Evolutionary conservation across 108 stramenopile species (phyloP), one percentile per base, ranked within the genome.

Genomic region (Pelagomonas calceolata): DNA sequence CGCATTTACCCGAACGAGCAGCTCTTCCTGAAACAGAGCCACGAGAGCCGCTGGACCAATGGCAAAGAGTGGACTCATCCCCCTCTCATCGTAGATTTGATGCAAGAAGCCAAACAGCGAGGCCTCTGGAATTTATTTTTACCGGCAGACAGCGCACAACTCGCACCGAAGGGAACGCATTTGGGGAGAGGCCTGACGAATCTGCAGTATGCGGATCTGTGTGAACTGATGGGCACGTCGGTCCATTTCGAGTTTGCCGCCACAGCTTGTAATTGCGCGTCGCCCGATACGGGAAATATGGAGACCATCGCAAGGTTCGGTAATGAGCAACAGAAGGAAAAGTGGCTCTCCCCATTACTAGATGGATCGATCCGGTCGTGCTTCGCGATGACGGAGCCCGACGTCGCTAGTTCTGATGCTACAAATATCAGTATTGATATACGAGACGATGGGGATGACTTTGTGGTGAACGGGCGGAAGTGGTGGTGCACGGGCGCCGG

Each of bases 211-310:
- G 94, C 91, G 4, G 84, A 85, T 32, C 66, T 93, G 32, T 88
- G 87, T 64, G 94, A 97, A 83, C 69, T 87, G 65, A 93, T 95
- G 92, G 97, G 97, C 43, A 76, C 84, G 29, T 84, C 85, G 37
- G 21, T 60, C 21, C 51, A 26, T 3, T 70, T 85, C 0, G 76
- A 82, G 30, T 68, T 97, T 30, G 93, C 92, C 0, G 82, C 93
- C 67, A 89, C 93, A 82, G 88, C 88, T n/a, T 95, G 91, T 82
- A 97, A 97, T 78, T 95, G 92, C 74, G 82, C 82, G 43, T 94
- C 97, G 45, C 97, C 97, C 4, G 95, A 98, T 72, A 96, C 97
- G 17, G 97, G 97, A 17, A 98, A 98, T 81, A 98, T 98, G 97
- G 95, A 98, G 82, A 91, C 93, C 15, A 75, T 97, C 66, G 77